Base-by-base conservation (phyloP, 257 asterid species). In the Nicotiana noctiflora region DNA sequence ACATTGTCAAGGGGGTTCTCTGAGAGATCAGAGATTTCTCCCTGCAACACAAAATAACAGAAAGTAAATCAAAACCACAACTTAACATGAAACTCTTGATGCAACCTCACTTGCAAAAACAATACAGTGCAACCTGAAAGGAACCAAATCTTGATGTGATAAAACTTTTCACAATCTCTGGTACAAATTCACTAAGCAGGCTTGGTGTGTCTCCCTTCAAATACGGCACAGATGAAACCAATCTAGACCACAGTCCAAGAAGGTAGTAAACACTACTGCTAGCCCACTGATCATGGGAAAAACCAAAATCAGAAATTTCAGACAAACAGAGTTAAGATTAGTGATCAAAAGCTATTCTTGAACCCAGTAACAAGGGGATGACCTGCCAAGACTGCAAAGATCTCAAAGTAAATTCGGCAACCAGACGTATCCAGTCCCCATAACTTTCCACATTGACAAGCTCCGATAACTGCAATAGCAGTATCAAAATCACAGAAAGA, bases 341-440 rank as follows among this genome's bases (percentile, higher is more conserved):
- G 12, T 27, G 79, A 52, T 37, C 32, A 51, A 66, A 81, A 53
- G 56, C 34, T 60, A 32, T 12, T 55, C 40, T 25, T 4, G 65
- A n/a, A 80, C 23, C 62, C 17, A 21, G 72, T 46, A 49, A 13
- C 27, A 49, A 79, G n/a, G 51, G 18, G 76, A 5, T 68, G 40
- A 87, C 99, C 98, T 96, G 97, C 99, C 99, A 96, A 83, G 99
- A 96, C 83, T 91, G 89, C 90, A 96, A 84, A 85, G 99, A 96
- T 86, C 87, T 90, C 60, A 92, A 87, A 6, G 99, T 96, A 83
- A 96, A 96, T 86, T 92, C 98, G 2, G 99, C 99, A 77, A 96
- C 99, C 81, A 96, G 89, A 76, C 95, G 97, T 87, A 96, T 92
- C 99, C 99, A 96, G 60, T 96, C 99, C 85, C 91, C 91, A 83